Conservation (phyloP, 208 protist genomes). For the Herpetomonas samuelpessoai region DNA sequence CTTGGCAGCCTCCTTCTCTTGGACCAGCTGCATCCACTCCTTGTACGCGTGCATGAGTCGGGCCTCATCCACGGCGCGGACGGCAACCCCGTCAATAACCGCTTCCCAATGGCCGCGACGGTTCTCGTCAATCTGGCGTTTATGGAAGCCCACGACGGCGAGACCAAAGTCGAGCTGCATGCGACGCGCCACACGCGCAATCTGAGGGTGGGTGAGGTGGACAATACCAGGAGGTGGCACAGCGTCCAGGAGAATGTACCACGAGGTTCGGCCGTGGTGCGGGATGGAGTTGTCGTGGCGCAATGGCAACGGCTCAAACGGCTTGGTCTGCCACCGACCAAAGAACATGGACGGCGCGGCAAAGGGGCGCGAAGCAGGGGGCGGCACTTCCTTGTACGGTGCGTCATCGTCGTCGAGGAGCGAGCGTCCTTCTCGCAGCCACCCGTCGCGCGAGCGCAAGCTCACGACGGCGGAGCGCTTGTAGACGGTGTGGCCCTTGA, state of each 20-base stretch:
- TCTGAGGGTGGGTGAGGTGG: constrained; percentile 67
- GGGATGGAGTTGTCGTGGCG: constrained; percentile 56
- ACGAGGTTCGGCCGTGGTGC: constrained; percentile 70
- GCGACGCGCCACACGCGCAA: constrained; percentile 77
- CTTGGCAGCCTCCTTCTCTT: constrained; percentile 80
- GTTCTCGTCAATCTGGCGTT: constrained; percentile 54
- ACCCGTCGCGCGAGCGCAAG: constrained; percentile 83
- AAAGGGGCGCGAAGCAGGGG: constrained; percentile 85
- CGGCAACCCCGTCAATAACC: constrained; percentile 80
- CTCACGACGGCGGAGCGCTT: constrained; percentile 82
- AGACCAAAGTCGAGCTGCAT: constrained; percentile 77
- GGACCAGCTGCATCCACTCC: constrained; percentile 76
- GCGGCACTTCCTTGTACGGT: constrained; percentile 79
- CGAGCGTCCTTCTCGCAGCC: constrained; percentile 78
- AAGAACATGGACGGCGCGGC: constrained; percentile 62
- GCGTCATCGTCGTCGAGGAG: constrained; percentile 49
- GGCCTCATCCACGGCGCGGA: constrained; percentile 43
- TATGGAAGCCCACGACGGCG: constrained; percentile 74
- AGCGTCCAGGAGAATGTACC: constrained; percentile 77
- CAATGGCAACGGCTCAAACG: constrained; percentile 75
- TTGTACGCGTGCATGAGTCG: constrained; percentile 69
- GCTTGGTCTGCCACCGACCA: constrained; percentile 83
- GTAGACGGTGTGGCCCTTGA: constrained; percentile 85
- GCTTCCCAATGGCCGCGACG: constrained; percentile 78
- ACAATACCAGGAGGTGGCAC: constrained; percentile 51